A percentile compares a stretch with the other conserved stretches of the same genome.
phyloP scores from a whole-genome alignment of 805 yeast genomes.

The Barnettozyma wickerhamii region DNA sequence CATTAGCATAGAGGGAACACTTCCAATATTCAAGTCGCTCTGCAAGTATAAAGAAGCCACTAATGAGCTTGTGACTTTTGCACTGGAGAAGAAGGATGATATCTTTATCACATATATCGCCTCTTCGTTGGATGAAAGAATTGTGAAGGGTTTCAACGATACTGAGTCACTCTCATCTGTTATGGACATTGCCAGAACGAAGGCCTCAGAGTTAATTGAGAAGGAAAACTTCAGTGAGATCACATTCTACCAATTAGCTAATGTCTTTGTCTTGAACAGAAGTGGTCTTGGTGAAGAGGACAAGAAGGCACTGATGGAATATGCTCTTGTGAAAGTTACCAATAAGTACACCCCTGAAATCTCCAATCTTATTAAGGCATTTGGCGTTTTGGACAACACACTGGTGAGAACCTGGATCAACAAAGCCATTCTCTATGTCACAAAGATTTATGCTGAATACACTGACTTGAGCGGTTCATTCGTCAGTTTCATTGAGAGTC shows the following conservation, averaged over 20 bases:
- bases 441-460: conserved; percentile 58
- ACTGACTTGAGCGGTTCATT: conserved; percentile 26
- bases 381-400: conserved; percentile 15
- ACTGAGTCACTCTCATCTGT: not conserved
- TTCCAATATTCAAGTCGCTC: conserved; percentile 17
- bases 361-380: conserved; percentile 22
- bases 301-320: conserved; percentile 22
- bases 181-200: conserved; percentile 6
- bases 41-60: conserved; percentile 5
- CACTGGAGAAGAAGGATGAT: conserved; percentile 2
- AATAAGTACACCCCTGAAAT: conserved; percentile 30
- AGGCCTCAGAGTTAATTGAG: conserved; percentile 18
- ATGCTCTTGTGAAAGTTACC: conserved; percentile 22
- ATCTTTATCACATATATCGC: conserved; percentile 12
- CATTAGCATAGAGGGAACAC: conserved; percentile 6
- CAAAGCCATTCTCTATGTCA: conserved; percentile 54
- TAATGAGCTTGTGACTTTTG: conserved; percentile 11
- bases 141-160: not conserved
- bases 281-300: conserved; percentile 20
- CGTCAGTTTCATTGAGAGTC: conserved; percentile 28
- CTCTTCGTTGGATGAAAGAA: conserved; percentile 9
- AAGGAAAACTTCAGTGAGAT: conserved; percentile 28
- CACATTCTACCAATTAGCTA: conserved; percentile 28
- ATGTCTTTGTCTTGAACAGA: conserved; percentile 19
- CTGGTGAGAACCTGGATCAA: conserved; percentile 45